Evolutionary conservation across 129 eudicot genomes (phyloP).

Genomic region (Solidago caesia): DNA sequence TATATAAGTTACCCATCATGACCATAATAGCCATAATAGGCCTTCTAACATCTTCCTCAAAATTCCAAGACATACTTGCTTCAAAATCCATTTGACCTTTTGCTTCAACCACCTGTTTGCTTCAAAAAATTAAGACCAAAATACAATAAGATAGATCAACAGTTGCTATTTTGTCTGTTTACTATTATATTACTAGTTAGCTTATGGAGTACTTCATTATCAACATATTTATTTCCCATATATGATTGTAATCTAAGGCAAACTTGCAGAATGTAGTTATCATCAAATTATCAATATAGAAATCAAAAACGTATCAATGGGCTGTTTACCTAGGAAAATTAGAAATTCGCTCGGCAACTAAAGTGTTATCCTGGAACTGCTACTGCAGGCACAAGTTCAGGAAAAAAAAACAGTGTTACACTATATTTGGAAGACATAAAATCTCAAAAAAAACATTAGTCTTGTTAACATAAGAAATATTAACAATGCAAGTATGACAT

Average conservation of each 20-base stretch:
- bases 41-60: no score
- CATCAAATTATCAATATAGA: background rate
- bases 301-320: background rate
- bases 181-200: background rate
- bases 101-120: no score
- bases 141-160: no score
- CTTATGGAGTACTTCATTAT: no score
- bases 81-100: no score
- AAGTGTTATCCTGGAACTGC: background rate
- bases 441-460: background rate
- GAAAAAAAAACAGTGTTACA: no score
- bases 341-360: background rate
- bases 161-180: no score
- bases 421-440: background rate
- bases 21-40: no score
- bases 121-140: no score
- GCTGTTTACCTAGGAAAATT: background rate
- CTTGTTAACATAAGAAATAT: background rate
- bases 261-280: background rate
- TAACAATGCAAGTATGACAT: background rate
- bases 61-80: no score
- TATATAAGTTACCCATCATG: no score
- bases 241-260: slow-evolving; percentile 1
- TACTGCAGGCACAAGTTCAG: background rate
- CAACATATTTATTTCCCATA: background rate